These are phyloP conservation scores for Macrophomina tecta DNA, from an alignment of 2,329 filamentous ascomycete genomes.

Conservation along the genomic window DNA sequence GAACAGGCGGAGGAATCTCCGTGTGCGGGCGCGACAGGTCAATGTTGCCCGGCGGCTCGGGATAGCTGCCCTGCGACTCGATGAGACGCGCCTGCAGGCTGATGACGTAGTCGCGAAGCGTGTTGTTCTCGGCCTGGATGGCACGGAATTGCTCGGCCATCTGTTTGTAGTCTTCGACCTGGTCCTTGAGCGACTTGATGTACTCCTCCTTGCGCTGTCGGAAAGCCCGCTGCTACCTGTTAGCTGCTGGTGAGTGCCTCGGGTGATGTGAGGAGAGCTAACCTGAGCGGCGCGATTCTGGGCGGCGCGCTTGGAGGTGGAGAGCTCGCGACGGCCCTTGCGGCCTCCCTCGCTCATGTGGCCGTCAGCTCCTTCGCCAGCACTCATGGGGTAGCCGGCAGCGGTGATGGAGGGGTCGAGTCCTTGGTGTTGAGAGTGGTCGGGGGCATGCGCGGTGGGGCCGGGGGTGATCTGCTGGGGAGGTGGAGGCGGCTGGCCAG, in stretches of 20 bases:
- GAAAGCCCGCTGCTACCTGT: slow-evolving; percentile 78
- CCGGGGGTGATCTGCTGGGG: slow-evolving; percentile 44
- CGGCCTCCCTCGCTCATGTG: slow-evolving; percentile 56
- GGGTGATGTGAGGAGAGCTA: slow-evolving; percentile 44
- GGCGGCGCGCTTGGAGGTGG: slow-evolving; percentile 92
- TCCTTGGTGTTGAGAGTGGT: slow-evolving; percentile 58
- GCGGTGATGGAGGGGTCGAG: slow-evolving; percentile 66
- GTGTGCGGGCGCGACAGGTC: slow-evolving; percentile 66
- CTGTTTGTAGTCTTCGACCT: slow-evolving; percentile 79
- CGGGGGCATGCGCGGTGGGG: slow-evolving; percentile 41
- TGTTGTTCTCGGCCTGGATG: slow-evolving; percentile 88
- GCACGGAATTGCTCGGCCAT: slow-evolving; percentile 79
- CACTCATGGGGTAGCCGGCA: slow-evolving; percentile 54
- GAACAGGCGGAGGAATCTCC: slow-evolving; percentile 8
- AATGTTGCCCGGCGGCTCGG: slow-evolving; percentile 80
- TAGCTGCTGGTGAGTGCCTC: neutral
- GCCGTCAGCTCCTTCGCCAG: slow-evolving; percentile 53
- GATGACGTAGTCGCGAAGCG: slow-evolving; percentile 90
- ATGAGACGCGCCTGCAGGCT: slow-evolving; percentile 85
- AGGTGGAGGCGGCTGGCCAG: slow-evolving; percentile 46
- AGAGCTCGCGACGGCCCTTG: slow-evolving; percentile 88
- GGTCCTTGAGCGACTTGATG: slow-evolving; percentile 95
- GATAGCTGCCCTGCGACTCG: slow-evolving; percentile 82
- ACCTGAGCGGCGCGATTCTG: slow-evolving; percentile 98
- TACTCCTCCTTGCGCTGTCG: slow-evolving; percentile 97